A percentile compares a stretch with the other conserved stretches of the same genome.
Evolutionary conservation across 345 rosid genomes (phyloP).

Genomic region (Eucalyptus brandiana): DNA sequence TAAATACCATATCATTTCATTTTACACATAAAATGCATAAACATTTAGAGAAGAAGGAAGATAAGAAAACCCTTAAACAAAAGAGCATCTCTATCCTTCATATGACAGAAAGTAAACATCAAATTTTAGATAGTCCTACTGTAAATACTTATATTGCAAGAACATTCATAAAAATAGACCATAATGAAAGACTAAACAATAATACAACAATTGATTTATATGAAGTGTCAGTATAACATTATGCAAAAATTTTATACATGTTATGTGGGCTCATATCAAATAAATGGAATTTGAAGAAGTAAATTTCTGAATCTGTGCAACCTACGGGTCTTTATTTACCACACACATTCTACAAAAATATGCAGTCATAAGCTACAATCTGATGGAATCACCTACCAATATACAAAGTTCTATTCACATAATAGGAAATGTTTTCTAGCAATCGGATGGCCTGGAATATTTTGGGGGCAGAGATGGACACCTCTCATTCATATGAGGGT

Average conservation of each 20-base stretch:
- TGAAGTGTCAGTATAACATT: neutral
- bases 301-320: neutral
- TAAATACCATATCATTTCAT: neutral
- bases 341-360: neutral
- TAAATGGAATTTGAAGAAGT: neutral
- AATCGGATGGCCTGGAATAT: slow-evolving; percentile 50
- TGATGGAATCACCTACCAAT: neutral
- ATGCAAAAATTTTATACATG: neutral
- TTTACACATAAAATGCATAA: neutral
- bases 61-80: neutral
- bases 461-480: slow-evolving; percentile 91
- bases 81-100: neutral
- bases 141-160: neutral
- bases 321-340: neutral
- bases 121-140: neutral
- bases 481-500: slow-evolving; percentile 83
- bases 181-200: neutral
- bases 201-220: neutral
- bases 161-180: neutral
- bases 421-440: slow-evolving; percentile 14
- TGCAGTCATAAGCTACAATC: neutral
- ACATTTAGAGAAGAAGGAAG: neutral
- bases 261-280: neutral
- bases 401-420: neutral
- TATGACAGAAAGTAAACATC: neutral